Evolutionary conservation across 441 rosid genomes (phyloP), one percentile per base, ranked within the genome.

Genomic region (Pelargonium cotyledonis): DNA sequence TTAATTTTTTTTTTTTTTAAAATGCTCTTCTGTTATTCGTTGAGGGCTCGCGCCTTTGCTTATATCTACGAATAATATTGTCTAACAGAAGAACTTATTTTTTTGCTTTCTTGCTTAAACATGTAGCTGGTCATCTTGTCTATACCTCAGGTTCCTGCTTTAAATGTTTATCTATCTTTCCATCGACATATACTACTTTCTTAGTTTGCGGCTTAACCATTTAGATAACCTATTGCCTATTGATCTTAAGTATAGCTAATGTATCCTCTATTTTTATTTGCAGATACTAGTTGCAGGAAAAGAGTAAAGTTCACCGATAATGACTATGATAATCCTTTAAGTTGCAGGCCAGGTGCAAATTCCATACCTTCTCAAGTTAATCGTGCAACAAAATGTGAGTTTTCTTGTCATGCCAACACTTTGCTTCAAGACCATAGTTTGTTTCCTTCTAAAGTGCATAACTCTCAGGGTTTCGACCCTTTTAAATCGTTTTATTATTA

Each of bases 241-340:
- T 55, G 61, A 55, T 55, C 61, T 16, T 19, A 55, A 55, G 10
- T 55, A 55, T 55, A 58, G 64, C 35, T 71, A 47, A 35, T 61
- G 1, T 47, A 57, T 74, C 75, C 61, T 65, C 23, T 26, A 2
- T 49, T 14, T 8, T 46, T 66, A 31, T 21, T 67, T 49, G 35
- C 74, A 82, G 90, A 75, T 65, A 44, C 58, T 79, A 73, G 68
- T 57, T 70, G 85, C 47, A 71, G 72, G 65, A 80, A 73, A 71
- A 84, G 70, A 51, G 81, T 78, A 67, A 73, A 41, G 60, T 77
- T 84, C 78, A 76, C 68, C 15, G 80, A 71, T 63, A 53, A 58
- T 16, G 63, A 72, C 11, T 68, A 70, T 68, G 79, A 63, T 49
- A 67, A 61, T 23, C 23, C 66, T 55, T 68, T 55, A 7, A 76